Evolutionary conservation across 768 basidiomycete species (phyloP), one percentile per base, ranked within the genome.

Genomic region (Mycena galericulata): DNA sequence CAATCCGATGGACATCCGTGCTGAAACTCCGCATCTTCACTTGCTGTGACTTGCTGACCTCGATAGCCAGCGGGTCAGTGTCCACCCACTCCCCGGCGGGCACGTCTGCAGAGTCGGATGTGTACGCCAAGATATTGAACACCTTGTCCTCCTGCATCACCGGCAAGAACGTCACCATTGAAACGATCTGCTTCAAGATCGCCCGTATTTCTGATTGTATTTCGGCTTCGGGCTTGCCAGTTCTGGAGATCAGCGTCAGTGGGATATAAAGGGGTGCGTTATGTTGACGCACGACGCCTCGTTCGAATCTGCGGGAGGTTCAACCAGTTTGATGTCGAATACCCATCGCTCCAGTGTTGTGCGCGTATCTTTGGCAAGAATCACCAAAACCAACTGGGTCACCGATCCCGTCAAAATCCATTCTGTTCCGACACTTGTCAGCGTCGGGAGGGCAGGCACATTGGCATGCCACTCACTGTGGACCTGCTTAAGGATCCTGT

Each of bases 51-150:
- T 97, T 96, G 74, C 93, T 91, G 20, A 95, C 91, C 80, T 98
- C 96, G 76, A 98, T 97, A 17, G 93, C 91, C 57, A 95, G 85
- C 11, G 95, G 93, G 78, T 98, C 94, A 4, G 96, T 96, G 79
- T 99, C 97, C 24, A 95, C 89, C 98, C 98, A 99, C 75, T 97
- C 95, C 60, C 93, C 90, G 10, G 88, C 93, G 32, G 97, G 97
- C 11, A 98, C 90, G 70, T 97, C 94, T 10, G 94, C 94, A 38
- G 96, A 96, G 58, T 94, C 93, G 4, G 90, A 91, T 3, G 97
- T 98, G 80, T 99, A 99, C 12, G 95, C 96, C 46, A 99, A 87
- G 68, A 99, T 97, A 75, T 98, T 98, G 89, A 99, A 99, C 34
- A 98, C 95, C 17, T 93, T 95, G 15, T 94, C 91, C 79, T 98